Conservation (phyloP, 2,329 filamentous ascomycete species). For the Ophioceras dolichostomum region DNA sequence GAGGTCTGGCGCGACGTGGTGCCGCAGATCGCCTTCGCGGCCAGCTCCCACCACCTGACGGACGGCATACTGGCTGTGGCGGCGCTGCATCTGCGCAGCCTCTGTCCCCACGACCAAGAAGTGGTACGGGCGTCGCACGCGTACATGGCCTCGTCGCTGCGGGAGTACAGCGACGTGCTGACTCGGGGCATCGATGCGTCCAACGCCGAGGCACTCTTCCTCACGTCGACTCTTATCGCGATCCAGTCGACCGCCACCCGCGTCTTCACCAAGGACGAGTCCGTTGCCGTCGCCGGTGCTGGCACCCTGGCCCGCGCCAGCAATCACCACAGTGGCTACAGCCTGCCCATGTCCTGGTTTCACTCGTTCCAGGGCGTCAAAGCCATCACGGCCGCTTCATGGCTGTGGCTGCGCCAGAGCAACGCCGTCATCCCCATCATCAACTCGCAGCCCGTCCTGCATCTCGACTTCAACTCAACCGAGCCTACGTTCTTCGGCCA, state of each 20-base stretch:
- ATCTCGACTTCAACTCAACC: constrained; percentile 42
- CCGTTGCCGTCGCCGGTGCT: constrained; percentile 1
- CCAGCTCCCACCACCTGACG: constrained; percentile 37
- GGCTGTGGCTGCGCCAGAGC: constrained; percentile 50
- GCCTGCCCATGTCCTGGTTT: constrained; percentile 51
- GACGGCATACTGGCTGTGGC: constrained; percentile 54
- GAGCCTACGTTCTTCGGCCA: constrained; percentile 48
- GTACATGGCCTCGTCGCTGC: constrained; percentile 52
- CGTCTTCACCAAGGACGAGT: constrained; percentile 46
- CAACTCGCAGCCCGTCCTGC: constrained; percentile 49
- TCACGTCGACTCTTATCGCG: constrained; percentile 51
- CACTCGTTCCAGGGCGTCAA: constrained; percentile 58
- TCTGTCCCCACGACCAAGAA: constrained; percentile 42
- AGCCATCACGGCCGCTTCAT: constrained; percentile 49
- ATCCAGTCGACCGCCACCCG: constrained; percentile 54
- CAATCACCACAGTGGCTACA: constrained; percentile 27
- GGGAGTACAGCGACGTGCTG: constrained; percentile 45
- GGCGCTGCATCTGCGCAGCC: constrained; percentile 47
- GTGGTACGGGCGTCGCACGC: constrained; percentile 51
- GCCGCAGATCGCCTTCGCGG: constrained; percentile 47
- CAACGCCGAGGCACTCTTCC: constrained; percentile 51
- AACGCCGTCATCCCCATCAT: constrained; percentile 47
- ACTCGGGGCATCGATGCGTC: constrained; percentile 41
- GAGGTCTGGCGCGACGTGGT: constrained; percentile 49
- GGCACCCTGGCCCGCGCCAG: constrained; percentile 3